Conservation (phyloP, 202 grass and related monocot species). For the Schoenoplectus triqueter region DNA sequence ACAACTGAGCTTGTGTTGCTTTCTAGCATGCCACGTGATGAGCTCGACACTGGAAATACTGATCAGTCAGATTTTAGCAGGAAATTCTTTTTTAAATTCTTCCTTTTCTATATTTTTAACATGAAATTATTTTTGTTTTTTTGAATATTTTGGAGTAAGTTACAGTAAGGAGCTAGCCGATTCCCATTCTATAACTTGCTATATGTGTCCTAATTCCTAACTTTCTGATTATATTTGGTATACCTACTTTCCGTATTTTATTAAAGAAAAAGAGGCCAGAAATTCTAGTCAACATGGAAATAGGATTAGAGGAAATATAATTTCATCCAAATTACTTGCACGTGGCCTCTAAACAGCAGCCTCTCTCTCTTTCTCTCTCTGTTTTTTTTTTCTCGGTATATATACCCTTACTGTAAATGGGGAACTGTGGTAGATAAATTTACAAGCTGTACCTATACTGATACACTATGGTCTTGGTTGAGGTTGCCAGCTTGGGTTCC, state of each 20-base stretch:
- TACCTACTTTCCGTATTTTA: not conserved
- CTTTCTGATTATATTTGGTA: not conserved
- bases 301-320: slow-evolving; percentile 10
- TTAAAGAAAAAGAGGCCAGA: not conserved
- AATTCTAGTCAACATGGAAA: slow-evolving; percentile 14
- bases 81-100: slow-evolving; percentile 19
- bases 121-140: slow-evolving; percentile 14
- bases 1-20: slow-evolving; percentile 92
- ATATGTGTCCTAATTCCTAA: not conserved
- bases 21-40: slow-evolving; percentile 95
- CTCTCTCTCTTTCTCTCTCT: not conserved
- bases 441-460: not conserved
- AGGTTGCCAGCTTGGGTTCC: not conserved
- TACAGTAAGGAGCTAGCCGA: not conserved
- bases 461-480: not conserved
- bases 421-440: slow-evolving; percentile 5
- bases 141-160: slow-evolving; percentile 1
- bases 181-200: slow-evolving; percentile 14
- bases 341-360: slow-evolving; percentile 1
- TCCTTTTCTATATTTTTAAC: slow-evolving; percentile 16
- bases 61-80: slow-evolving; percentile 72
- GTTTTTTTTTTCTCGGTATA: not conserved
- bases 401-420: not conserved
- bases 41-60: slow-evolving; percentile 63
- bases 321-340: slow-evolving; percentile 19